Percentiles rank a stretch among this genome's conserved stretches.
Evolutionary conservation across 164 flowering plant species (phyloP).

Genomic region (Berberis thunbergii): DNA sequence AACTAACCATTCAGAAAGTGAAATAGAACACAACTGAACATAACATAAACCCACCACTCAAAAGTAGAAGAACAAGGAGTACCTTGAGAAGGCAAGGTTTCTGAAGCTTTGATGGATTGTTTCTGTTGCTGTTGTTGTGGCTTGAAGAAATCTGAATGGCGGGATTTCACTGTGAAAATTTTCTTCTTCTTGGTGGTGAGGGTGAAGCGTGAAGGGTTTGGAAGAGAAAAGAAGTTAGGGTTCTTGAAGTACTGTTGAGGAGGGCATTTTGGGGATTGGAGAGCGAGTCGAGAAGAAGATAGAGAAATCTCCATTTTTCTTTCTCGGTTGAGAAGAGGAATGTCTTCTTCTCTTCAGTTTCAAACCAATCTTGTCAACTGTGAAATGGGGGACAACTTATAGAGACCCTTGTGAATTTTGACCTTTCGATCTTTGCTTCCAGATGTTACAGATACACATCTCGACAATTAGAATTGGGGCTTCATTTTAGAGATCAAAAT

Average conservation of each 20-base stretch:
- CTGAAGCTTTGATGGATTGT: constrained; percentile 7
- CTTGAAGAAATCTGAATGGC: constrained; percentile 35
- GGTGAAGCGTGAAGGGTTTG: constrained; percentile 1
- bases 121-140: constrained; percentile 27
- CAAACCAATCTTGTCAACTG: too few species aligned
- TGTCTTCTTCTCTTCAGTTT: too few species aligned
- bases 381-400: too few species aligned
- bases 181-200: neutral
- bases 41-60: constrained; percentile 2
- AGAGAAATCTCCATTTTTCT: too few species aligned
- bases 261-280: constrained; percentile 6
- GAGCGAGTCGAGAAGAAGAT: neutral
- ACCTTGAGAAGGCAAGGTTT: neutral
- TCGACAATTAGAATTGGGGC: too few species aligned
- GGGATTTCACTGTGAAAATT: constrained; percentile 27
- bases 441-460: too few species aligned
- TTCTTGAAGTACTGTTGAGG: neutral
- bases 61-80: neutral
- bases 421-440: too few species aligned
- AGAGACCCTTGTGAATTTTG: too few species aligned
- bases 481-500: too few species aligned
- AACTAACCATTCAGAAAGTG: constrained; percentile 6
- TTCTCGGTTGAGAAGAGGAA: too few species aligned
- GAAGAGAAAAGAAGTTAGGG: neutral
- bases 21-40: neutral